These are phyloP conservation scores for Westerdykella sp. DNA, from an alignment of 2,329 filamentous ascomycete genomes.

Conservation along the genomic window DNA sequence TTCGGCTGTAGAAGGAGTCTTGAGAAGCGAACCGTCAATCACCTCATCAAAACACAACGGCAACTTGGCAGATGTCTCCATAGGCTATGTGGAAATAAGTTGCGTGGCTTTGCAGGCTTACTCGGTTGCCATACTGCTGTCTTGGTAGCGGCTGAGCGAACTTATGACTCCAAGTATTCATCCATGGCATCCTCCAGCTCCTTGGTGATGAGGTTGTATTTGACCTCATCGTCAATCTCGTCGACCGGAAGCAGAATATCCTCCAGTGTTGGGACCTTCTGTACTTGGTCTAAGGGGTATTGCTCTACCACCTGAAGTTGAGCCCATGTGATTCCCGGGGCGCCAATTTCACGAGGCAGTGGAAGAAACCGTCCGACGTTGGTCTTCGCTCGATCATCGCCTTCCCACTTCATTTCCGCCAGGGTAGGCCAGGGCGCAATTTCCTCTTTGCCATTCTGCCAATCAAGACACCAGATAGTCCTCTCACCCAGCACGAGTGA, in stretches of 20 bases:
- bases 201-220: slow-evolving; percentile 21
- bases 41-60: no score
- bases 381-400: slow-evolving; percentile 42
- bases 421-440: slow-evolving; percentile 38
- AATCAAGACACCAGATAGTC: slow-evolving; percentile 38
- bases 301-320: slow-evolving; percentile 35
- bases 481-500: slow-evolving; percentile 32
- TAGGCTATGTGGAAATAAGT: no score
- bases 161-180: slow-evolving; percentile 4
- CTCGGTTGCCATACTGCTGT: no score
- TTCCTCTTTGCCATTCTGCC: slow-evolving; percentile 28
- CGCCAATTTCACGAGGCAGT: slow-evolving; percentile 39
- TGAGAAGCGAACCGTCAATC: no score
- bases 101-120: no score
- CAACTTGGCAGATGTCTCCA: no score
- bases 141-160: no score
- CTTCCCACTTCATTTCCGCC: slow-evolving; percentile 44
- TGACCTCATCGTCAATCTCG: slow-evolving; percentile 26
- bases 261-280: slow-evolving; percentile 32
- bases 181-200: slow-evolving; percentile 25
- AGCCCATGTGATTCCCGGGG: slow-evolving; percentile 38
- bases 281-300: slow-evolving; percentile 36
- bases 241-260: slow-evolving; percentile 36
- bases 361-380: slow-evolving; percentile 39
- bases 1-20: no score